Conservation (phyloP, 1,284 basidiomycete species). For the Sporisorium sorghi region DNA sequence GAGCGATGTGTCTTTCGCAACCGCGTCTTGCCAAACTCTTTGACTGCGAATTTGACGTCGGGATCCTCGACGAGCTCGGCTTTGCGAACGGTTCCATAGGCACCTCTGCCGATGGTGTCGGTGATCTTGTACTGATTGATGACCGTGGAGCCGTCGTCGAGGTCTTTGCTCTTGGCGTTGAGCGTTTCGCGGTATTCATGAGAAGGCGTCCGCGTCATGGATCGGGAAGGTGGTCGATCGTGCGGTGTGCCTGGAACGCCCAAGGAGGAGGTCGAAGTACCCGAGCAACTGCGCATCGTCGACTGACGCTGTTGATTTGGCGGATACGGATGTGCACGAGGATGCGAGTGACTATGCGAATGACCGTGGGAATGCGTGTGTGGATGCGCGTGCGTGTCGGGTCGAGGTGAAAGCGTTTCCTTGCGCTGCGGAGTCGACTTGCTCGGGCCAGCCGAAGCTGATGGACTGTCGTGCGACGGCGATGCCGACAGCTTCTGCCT, state of each 20-base stretch:
- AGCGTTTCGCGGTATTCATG: conserved; percentile 61
- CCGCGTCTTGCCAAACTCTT: conserved; percentile 67
- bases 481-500: conserved; percentile 9
- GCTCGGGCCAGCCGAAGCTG: conserved; percentile 31
- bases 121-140: conserved; percentile 68
- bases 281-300: conserved; percentile 18
- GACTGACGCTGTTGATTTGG: conserved; percentile 1
- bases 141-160: conserved; percentile 63
- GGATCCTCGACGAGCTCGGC: conserved; percentile 55
- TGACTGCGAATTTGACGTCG: conserved; percentile 52
- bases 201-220: conserved; percentile 40
- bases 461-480: not conserved
- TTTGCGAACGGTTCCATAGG: conserved; percentile 62
- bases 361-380: conserved; percentile 14
- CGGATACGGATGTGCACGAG: conserved; percentile 14
- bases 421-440: conserved; percentile 15
- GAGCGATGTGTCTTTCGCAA: conserved; percentile 55
- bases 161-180: conserved; percentile 60
- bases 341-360: conserved; percentile 1
- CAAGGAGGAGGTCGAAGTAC: conserved; percentile 22
- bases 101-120: conserved; percentile 61
- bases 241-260: conserved; percentile 22
- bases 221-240: conserved; percentile 26
- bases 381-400: conserved; percentile 5
- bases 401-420: conserved; percentile 19